phyloP scores from a whole-genome alignment of 164 flowering plant genomes.

The Nymphaea thermarum region DNA sequence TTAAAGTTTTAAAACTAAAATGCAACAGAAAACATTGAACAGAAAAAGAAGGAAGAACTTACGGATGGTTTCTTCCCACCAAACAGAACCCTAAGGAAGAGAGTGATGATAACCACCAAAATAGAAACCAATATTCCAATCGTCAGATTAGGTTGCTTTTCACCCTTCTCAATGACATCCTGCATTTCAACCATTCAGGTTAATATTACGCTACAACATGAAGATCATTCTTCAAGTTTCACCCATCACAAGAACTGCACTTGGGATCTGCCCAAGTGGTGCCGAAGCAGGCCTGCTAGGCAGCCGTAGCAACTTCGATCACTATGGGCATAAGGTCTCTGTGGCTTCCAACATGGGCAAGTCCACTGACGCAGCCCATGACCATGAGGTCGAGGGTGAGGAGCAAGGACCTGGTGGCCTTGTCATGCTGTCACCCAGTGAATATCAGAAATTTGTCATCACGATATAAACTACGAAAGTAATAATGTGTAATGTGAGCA shows the following conservation, averaged over 20 bases:
- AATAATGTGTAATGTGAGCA: background rate
- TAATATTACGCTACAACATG: too few species aligned
- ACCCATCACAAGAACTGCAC: too few species aligned
- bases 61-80: slow-evolving; percentile 76
- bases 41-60: slow-evolving; percentile 9
- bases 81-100: slow-evolving; percentile 46
- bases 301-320: too few species aligned
- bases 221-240: too few species aligned
- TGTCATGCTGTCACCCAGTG: too few species aligned
- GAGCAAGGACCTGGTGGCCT: too few species aligned
- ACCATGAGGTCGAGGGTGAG: background rate
- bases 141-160: slow-evolving; percentile 71
- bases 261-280: too few species aligned
- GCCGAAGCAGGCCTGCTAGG: too few species aligned
- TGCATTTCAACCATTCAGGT: slow-evolving; percentile 11
- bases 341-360: background rate
- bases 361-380: background rate
- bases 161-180: slow-evolving; percentile 83
- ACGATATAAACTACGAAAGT: too few species aligned
- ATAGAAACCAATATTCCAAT: slow-evolving; percentile 54
- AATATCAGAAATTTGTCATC: too few species aligned
- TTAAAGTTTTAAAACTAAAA: background rate
- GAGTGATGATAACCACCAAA: slow-evolving; percentile 33
- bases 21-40: background rate
- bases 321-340: too few species aligned